Percentiles rank a stretch among this genome's conserved stretches.
phyloP scores from a whole-genome alignment of 148 eudicot species.

The Amaranthus palmeri region DNA sequence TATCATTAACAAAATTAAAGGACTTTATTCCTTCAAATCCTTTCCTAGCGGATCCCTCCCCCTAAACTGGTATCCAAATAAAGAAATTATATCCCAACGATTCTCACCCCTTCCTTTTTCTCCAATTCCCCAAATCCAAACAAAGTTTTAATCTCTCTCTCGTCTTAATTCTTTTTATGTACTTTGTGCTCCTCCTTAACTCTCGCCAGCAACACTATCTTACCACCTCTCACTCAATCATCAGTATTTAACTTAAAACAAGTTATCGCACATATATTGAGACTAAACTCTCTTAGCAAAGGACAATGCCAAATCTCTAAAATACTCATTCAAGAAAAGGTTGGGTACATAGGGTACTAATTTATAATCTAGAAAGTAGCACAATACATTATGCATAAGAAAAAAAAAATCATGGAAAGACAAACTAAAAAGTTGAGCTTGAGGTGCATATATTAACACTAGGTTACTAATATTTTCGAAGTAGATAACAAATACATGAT shows the following conservation, averaged over 20 bases:
- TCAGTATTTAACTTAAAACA: no score
- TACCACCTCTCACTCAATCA: no score
- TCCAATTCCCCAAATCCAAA: no score
- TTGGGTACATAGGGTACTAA: neutral
- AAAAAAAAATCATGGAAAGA: neutral
- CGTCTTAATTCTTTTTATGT: no score
- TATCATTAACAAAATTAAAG: no score
- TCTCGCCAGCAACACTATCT: no score
- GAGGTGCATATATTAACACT: neutral
- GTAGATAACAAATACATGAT: conserved; percentile 6
- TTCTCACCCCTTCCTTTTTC: no score
- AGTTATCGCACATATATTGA: neutral
- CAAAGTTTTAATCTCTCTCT: no score
- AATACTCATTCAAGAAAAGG: neutral
- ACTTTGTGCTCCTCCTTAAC: no score
- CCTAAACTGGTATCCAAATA: neutral
- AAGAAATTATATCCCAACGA: no score
- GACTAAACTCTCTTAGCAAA: neutral
- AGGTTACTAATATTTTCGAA: neutral
- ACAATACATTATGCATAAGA: neutral
- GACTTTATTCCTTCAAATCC: neutral
- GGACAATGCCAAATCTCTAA: no score
- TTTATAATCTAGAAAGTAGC: neutral
- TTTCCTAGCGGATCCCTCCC: neutral
- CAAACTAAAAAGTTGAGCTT: neutral